phyloP scores from a whole-genome alignment of 1,284 basidiomycete genomes.

The Papiliotrema fonsecae region DNA sequence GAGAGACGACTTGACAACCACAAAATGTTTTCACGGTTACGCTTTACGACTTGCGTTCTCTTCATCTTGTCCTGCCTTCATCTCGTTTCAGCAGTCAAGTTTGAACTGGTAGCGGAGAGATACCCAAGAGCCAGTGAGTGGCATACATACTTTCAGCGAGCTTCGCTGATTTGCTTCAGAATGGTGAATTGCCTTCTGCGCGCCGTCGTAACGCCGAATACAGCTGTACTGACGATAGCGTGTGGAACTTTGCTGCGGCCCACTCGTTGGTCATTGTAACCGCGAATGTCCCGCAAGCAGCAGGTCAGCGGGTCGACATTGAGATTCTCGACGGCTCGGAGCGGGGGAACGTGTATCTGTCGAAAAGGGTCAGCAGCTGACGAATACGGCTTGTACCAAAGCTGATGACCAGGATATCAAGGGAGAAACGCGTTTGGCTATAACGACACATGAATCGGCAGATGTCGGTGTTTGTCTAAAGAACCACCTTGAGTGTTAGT shows the following conservation, averaged over 20 bases:
- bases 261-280: conserved; percentile 90
- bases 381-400: not conserved
- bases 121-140: conserved; percentile 59
- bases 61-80: conserved; percentile 19
- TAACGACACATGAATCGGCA: conserved; percentile 88
- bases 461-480: conserved; percentile 93
- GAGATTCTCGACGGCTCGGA: conserved; percentile 88
- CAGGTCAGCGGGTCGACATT: conserved; percentile 76
- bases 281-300: conserved; percentile 73
- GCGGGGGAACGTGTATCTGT: conserved; percentile 84
- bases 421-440: conserved; percentile 85
- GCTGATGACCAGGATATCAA: conserved; percentile 58
- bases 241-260: conserved; percentile 86
- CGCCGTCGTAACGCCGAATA: not conserved
- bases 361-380: conserved; percentile 57
- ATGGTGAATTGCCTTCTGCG: conserved; percentile 40
- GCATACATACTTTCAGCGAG: too few relatives aligned
- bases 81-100: conserved; percentile 65
- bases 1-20: too few relatives aligned
- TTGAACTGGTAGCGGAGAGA: conserved; percentile 63
- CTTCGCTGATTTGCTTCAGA: conserved; percentile 23
- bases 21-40: not conserved
- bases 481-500: conserved; percentile 72
- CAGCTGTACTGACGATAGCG: conserved; percentile 53
- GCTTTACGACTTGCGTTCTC: conserved; percentile 3